Base-by-base conservation (phyloP, 2,329 filamentous ascomycete species). In the Leptodontidium sp. region DNA sequence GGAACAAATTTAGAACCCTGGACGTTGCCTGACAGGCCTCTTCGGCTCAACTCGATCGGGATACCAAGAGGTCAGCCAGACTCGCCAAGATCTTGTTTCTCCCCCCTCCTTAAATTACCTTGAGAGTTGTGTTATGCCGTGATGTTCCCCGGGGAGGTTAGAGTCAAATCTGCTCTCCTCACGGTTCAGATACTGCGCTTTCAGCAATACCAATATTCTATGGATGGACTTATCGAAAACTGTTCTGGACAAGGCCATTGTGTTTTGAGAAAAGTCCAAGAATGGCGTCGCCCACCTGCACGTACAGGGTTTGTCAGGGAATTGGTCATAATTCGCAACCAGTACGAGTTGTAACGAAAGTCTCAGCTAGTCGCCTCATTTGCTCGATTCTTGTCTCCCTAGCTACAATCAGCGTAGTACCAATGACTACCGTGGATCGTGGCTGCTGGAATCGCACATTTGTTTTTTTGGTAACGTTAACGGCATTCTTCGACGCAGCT, bases 341-440 rank as follows among this genome's bases (percentile, higher is more conserved):
- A 29, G 1, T 6, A 14, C 52, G 12, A 11, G 15, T 24, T 17
- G 52, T 29, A 4, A 4, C 17, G 24, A 24, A 12, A 4, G 26
- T 55, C 29, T 9, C 52, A 32, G 52, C 29, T 4, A 55, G 52
- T n/a, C 52, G 52, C 52, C 52, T 14, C 29, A 55, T 55, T 55
- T 55, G 52, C 29, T n/a, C 52, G 9, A n/a, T 9, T 29, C 5
- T n/a, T 17, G 32, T 40, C 29, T 32, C 6, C 29, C 29, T 32
- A 32, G 6, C 29, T 6, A 32, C 3, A 32, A 32, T 6, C 29
- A 32, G 29, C 3, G 29, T 32, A 3, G 29, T 32, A 32, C 29
- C 29, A 3, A 32, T 32, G 4, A 32, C 7, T 40, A 12, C 38
- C 38, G 8, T 8, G 8, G 7, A 2, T 12, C 2, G 38, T 40